phyloP scores from a whole-genome alignment of 2,329 filamentous ascomycete species.

The Aspergillus terreus region DNA sequence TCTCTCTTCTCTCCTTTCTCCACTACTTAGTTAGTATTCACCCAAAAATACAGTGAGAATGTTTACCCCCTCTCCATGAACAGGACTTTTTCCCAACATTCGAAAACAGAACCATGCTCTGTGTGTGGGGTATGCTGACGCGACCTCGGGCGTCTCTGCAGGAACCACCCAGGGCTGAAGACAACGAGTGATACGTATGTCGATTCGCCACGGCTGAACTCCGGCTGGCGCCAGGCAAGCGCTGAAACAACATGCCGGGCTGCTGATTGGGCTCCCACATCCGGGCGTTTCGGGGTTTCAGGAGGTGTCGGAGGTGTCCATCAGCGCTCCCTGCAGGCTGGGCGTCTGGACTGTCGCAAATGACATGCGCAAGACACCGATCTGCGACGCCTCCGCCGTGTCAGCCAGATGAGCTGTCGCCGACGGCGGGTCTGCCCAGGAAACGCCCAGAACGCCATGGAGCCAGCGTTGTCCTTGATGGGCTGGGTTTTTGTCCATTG shows the following conservation, averaged over 20 bases:
- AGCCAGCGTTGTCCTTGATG: conserved; percentile 1
- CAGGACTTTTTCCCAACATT: too few species aligned
- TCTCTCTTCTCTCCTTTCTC: too few species aligned
- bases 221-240: not conserved
- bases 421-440: conserved; percentile 3
- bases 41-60: too few species aligned
- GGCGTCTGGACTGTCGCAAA: not conserved
- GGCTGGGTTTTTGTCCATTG: not conserved
- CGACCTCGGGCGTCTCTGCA: too few species aligned
- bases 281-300: not conserved
- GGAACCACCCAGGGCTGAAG: not conserved
- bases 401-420: conserved; percentile 15
- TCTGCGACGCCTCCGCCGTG: conserved; percentile 6
- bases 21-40: too few species aligned
- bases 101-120: too few species aligned
- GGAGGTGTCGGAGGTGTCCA: not conserved
- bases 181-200: not conserved
- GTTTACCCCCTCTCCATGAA: too few species aligned
- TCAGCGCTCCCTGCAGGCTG: not conserved
- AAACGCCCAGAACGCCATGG: conserved; percentile 1
- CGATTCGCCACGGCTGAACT: not conserved
- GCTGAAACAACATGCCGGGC: not conserved
- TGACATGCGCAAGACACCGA: not conserved
- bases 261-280: not conserved
- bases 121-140: too few species aligned